Evolutionary conservation across 1,284 basidiomycete genomes (phyloP).

Genomic region (Anthracocystis walkeri): DNA sequence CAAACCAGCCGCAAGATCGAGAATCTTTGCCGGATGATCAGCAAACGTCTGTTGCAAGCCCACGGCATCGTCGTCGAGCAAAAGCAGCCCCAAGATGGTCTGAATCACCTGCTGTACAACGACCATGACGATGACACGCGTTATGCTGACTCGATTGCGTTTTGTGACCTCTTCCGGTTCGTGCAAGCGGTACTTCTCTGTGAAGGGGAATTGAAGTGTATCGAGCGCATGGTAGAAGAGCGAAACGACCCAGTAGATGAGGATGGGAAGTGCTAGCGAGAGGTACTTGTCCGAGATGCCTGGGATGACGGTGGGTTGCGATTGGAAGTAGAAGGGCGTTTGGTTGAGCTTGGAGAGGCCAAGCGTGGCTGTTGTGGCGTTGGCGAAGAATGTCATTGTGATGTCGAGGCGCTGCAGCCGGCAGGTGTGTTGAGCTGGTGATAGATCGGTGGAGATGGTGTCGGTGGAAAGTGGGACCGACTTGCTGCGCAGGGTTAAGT

Average conservation of each 20-base stretch:
- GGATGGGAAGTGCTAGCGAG: constrained; percentile 80
- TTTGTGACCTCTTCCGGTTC: constrained; percentile 83
- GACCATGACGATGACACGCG: constrained; percentile 82
- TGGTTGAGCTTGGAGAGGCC: constrained; percentile 50
- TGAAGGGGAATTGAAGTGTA: constrained; percentile 76
- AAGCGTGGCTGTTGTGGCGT: constrained; percentile 31
- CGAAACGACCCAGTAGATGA: constrained; percentile 89
- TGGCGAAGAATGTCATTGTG: constrained; percentile 34
- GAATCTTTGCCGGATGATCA: constrained; percentile 72
- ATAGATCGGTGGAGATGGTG: not conserved
- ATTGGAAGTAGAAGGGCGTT: constrained; percentile 72
- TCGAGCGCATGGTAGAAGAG: constrained; percentile 86
- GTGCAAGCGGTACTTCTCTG: constrained; percentile 88
- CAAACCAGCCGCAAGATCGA: constrained; percentile 25
- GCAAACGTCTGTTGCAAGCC: constrained; percentile 59
- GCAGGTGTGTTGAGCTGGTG: not conserved
- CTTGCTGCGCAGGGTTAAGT: not conserved
- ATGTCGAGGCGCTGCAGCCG: not conserved
- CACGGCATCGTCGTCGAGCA: constrained; percentile 75
- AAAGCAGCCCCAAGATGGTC: constrained; percentile 79
- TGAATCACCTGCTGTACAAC: constrained; percentile 87
- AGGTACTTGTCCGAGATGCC: constrained; percentile 80
- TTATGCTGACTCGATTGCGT: constrained; percentile 80
- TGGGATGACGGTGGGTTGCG: constrained; percentile 74
- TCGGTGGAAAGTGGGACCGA: not conserved